These are phyloP conservation scores for Lyophyllum semitale DNA, from an alignment of 768 basidiomycete genomes.

Conservation along the genomic window DNA sequence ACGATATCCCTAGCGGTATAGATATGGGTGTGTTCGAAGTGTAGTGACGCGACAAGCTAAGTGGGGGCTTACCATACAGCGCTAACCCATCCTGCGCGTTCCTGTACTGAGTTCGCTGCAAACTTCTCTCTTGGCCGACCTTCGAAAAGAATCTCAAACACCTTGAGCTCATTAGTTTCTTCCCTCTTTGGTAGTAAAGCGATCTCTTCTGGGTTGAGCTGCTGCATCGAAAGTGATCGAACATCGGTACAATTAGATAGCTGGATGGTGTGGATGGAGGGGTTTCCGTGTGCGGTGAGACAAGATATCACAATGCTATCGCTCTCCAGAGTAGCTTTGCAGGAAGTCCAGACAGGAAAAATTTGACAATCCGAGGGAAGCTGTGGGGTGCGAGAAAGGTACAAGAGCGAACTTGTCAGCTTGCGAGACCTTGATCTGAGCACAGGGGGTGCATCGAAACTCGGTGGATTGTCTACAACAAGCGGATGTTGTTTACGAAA, in stretches of 20 bases:
- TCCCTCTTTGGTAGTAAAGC: constrained; percentile 38
- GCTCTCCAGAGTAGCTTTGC: constrained; percentile 34
- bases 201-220: constrained; percentile 46
- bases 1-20: constrained; percentile 54
- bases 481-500: constrained; percentile 20
- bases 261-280: constrained; percentile 41
- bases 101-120: constrained; percentile 59
- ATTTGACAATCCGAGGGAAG: constrained; percentile 21
- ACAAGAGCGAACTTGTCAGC: constrained; percentile 43
- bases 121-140: constrained; percentile 57
- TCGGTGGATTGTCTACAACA: neutral
- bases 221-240: constrained; percentile 50
- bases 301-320: constrained; percentile 49
- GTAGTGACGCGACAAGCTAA: neutral
- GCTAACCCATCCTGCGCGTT: constrained; percentile 74
- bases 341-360: constrained; percentile 52
- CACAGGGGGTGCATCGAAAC: constrained; percentile 9
- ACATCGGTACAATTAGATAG: constrained; percentile 62
- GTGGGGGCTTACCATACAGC: constrained; percentile 60
- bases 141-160: constrained; percentile 69
- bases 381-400: constrained; percentile 39
- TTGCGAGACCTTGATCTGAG: constrained; percentile 13
- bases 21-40: neutral
- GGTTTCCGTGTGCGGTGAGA: constrained; percentile 39
- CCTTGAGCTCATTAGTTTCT: constrained; percentile 44